These are phyloP conservation scores for Paraurostyla sp. DNA, from an alignment of 73 alveolate genomes.

Conservation along the genomic window DNA sequence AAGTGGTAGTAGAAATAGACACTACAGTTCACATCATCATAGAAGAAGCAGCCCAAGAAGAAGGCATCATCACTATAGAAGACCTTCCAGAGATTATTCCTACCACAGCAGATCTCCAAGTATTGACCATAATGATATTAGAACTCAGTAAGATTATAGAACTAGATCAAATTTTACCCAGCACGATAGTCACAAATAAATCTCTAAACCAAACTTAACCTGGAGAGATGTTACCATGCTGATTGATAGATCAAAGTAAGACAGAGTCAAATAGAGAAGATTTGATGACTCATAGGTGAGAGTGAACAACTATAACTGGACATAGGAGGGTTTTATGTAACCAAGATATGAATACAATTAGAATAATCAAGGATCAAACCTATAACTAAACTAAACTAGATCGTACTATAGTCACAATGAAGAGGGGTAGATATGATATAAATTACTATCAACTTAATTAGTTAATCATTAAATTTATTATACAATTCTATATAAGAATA, in stretches of 20 bases:
- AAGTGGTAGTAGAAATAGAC: not conserved
- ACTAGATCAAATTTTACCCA: not conserved
- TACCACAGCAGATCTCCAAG: not conserved
- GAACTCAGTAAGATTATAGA: not conserved
- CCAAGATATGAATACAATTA: too few species aligned
- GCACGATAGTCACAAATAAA: too few species aligned
- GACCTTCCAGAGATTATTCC: not conserved
- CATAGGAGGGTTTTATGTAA: too few species aligned
- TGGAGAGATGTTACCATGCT: too few species aligned
- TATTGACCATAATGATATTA: not conserved
- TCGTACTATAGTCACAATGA: not conserved
- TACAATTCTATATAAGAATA: too few species aligned
- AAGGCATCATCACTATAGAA: not conserved
- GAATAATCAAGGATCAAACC: not conserved
- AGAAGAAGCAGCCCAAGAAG: slow-evolving; percentile 16
- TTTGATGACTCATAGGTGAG: too few species aligned
- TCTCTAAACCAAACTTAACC: too few species aligned
- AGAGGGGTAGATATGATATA: not conserved
- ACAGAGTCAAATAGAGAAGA: too few species aligned
- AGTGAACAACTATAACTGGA: too few species aligned
- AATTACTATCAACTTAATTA: not conserved
- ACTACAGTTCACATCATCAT: not conserved
- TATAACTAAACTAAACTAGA: not conserved
- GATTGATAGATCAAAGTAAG: too few species aligned
- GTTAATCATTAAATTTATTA: not conserved